Evolutionary conservation across 2,329 filamentous ascomycete genomes (phyloP).

Genomic region (Colletotrichum costaricense): DNA sequence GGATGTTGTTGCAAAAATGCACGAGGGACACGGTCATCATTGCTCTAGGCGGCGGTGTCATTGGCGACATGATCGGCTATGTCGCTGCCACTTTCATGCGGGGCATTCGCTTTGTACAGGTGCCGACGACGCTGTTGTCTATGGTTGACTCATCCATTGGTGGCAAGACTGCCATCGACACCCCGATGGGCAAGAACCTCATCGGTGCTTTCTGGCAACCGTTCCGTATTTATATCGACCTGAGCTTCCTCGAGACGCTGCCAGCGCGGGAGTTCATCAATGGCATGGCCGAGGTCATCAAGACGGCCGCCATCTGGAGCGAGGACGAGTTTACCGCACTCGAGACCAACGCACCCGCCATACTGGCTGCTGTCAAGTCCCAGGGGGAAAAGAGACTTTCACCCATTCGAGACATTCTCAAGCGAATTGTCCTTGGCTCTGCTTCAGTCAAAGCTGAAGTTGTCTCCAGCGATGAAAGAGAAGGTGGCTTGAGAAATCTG

Average conservation of each 20-base stretch:
- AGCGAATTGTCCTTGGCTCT: conserved; percentile 86
- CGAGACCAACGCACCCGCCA: conserved; percentile 82
- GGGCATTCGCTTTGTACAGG: conserved; percentile 94
- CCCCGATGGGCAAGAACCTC: conserved; percentile 94
- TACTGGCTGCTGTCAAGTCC: conserved; percentile 78
- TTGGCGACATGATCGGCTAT: conserved; percentile 98
- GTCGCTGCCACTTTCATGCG: conserved; percentile 99
- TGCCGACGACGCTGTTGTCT: conserved; percentile 91
- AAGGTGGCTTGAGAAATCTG: conserved; percentile 92
- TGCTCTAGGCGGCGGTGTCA: conserved; percentile 94
- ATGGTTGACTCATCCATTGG: conserved; percentile 99
- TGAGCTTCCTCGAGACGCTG: conserved; percentile 90
- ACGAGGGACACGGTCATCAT: conserved; percentile 95
- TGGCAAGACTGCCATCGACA: conserved; percentile 98
- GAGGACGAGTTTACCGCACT: conserved; percentile 86
- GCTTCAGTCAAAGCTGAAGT: conserved; percentile 95
- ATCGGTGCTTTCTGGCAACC: conserved; percentile 98
- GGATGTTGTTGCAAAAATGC: conserved; percentile 93
- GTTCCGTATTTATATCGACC: conserved; percentile 91
- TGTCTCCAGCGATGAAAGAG: conserved; percentile 92
- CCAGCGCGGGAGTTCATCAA: conserved; percentile 96
- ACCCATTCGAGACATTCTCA: conserved; percentile 77
- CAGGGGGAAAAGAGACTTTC: conserved; percentile 66
- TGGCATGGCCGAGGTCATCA: conserved; percentile 98
- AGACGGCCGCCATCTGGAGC: conserved; percentile 97